phyloP scores from a whole-genome alignment of 1,139 yeast species.

The Blastobotrys elegans region DNA sequence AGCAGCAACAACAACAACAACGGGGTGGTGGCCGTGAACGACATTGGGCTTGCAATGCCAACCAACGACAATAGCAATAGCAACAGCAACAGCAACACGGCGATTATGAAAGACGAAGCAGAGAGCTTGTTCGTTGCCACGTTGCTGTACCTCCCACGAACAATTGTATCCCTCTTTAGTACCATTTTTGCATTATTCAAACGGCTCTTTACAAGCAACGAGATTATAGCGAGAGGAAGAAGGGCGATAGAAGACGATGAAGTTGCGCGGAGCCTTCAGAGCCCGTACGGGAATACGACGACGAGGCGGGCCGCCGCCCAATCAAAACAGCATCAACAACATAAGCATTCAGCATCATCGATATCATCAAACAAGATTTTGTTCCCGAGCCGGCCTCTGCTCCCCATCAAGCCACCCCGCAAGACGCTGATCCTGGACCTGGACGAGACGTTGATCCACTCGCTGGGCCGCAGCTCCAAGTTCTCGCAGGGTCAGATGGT shows the following conservation, averaged over 20 bases:
- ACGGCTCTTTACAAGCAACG: neutral
- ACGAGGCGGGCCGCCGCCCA: slow-evolving; percentile 2
- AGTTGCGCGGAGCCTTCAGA: slow-evolving; percentile 13
- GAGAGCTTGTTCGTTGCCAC: neutral
- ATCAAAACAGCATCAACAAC: neutral
- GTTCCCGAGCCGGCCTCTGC: slow-evolving; percentile 15
- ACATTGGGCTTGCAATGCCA: neutral
- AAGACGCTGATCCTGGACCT: slow-evolving; percentile 82
- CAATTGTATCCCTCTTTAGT: neutral
- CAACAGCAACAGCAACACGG: slow-evolving; percentile 2
- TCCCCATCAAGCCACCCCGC: slow-evolving; percentile 24
- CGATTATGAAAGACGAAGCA: neutral
- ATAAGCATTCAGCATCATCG: neutral
- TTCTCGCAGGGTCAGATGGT: slow-evolving; percentile 66
- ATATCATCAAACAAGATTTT: neutral
- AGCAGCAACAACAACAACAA: too few relatives aligned
- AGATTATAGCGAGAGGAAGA: neutral
- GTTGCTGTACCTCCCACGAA: slow-evolving; percentile 9
- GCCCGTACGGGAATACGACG: slow-evolving; percentile 15
- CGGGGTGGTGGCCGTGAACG: neutral
- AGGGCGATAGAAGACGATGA: neutral
- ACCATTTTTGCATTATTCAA: neutral
- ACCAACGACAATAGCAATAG: neutral
- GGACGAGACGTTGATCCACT: slow-evolving; percentile 92
- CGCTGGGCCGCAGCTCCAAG: slow-evolving; percentile 64